phyloP scores from a whole-genome alignment of 1,284 basidiomycete species.

The Pyrrhoderma noxium region DNA sequence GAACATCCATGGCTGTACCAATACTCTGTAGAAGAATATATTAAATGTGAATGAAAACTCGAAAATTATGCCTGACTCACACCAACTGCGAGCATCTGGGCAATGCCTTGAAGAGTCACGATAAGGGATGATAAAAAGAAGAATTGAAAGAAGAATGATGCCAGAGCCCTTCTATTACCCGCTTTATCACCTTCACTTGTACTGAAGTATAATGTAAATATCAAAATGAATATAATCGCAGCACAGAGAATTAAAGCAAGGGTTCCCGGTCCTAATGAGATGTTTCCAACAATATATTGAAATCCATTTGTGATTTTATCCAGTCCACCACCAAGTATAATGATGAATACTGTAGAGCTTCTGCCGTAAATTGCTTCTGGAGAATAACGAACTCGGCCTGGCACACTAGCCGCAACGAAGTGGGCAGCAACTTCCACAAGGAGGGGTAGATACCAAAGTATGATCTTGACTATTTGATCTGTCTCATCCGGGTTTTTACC shows the following conservation, averaged over 20 bases:
- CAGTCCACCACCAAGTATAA: conserved; percentile 18
- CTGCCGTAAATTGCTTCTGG: conserved; percentile 16
- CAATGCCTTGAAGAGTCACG: conserved; percentile 13
- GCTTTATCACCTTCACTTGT: conserved; percentile 12
- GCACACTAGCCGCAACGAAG: conserved; percentile 11
- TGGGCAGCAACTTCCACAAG: conserved; percentile 17
- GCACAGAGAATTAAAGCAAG: conserved; percentile 16
- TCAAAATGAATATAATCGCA: conserved; percentile 13
- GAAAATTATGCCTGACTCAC: conserved; percentile 2
- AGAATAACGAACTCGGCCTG: conserved; percentile 16
- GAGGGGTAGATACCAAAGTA: conserved; percentile 20
- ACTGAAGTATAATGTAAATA: conserved; percentile 17
- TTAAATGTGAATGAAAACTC: neutral
- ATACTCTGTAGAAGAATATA: conserved; percentile 9
- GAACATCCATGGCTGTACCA: conserved; percentile 11
- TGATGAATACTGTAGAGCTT: conserved; percentile 16
- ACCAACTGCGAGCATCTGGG: conserved; percentile 3
- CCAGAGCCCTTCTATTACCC: conserved; percentile 9
- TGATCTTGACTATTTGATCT: conserved; percentile 14
- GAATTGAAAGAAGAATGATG: conserved; percentile 12
- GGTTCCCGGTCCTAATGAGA: conserved; percentile 10
- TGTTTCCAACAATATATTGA: conserved; percentile 18
- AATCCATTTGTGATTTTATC: conserved; percentile 19
- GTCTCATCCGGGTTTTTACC: conserved; percentile 11
- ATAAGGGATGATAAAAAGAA: conserved; percentile 10